Evolutionary conservation across 768 basidiomycete species (phyloP).

Genomic region (Kwoniella mangroviensis): DNA sequence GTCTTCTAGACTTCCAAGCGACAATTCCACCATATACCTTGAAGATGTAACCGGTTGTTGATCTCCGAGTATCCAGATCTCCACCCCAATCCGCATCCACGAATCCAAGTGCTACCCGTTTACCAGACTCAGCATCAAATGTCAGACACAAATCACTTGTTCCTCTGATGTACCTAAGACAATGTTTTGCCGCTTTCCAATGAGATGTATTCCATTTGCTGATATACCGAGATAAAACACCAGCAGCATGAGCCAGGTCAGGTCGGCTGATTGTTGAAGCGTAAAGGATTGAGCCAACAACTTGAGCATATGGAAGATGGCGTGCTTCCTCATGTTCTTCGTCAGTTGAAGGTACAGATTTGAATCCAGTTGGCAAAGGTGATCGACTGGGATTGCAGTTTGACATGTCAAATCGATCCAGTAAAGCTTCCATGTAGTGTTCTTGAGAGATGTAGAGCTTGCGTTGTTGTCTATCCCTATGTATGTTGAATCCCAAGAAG

Average conservation of each 20-base stretch:
- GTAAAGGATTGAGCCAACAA: conserved; percentile 24
- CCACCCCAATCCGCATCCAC: conserved; percentile 55
- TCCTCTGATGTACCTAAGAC: conserved; percentile 37
- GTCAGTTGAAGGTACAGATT: background rate
- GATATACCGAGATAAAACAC: conserved; percentile 13
- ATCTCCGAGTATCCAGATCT: conserved; percentile 48
- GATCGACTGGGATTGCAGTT: conserved; percentile 5
- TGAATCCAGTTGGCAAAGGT: conserved; percentile 6
- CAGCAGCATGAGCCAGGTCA: conserved; percentile 10
- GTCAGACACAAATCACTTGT: conserved; percentile 27
- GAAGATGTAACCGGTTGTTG: conserved; percentile 59
- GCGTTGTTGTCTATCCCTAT: conserved; percentile 26
- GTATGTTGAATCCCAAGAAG: conserved; percentile 52
- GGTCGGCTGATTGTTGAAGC: conserved; percentile 17
- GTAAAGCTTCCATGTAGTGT: conserved; percentile 15
- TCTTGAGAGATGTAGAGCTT: conserved; percentile 25
- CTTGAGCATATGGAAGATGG: conserved; percentile 12
- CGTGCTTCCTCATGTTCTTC: background rate
- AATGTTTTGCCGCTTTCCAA: conserved; percentile 29
- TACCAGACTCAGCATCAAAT: conserved; percentile 18
- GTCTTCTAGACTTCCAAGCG: conserved; percentile 59
- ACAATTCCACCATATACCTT: conserved; percentile 55
- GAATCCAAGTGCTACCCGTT: conserved; percentile 53
- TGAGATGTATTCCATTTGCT: conserved; percentile 29
- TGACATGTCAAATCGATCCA: conserved; percentile 16